These are phyloP conservation scores for Scolecobasidium constrictum DNA, from an alignment of 2,329 filamentous ascomycete species.

Conservation along the genomic window DNA sequence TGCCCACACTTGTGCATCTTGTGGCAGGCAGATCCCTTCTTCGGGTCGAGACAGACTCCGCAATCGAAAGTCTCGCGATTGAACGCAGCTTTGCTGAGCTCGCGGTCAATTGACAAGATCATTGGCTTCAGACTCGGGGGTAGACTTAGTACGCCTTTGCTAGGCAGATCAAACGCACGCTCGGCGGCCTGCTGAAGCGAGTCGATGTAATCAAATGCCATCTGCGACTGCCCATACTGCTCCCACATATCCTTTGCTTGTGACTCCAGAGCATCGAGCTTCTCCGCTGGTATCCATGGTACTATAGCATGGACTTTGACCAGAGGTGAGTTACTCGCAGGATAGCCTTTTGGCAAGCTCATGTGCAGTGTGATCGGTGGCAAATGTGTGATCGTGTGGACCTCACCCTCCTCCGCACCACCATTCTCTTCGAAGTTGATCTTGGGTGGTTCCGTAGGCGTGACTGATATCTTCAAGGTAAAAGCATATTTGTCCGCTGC, in stretches of 20 bases:
- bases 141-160: conserved; percentile 16
- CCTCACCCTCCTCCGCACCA: not conserved
- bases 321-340: conserved; percentile 38
- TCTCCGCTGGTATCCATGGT: conserved; percentile 40
- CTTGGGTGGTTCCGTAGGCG: conserved; percentile 41
- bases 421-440: conserved; percentile 21
- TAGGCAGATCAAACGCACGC: conserved; percentile 38
- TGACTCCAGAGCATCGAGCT: conserved; percentile 32
- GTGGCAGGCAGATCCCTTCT: conserved; percentile 76
- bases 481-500: conserved; percentile 35
- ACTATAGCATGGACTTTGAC: conserved; percentile 38
- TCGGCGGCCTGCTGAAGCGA: conserved; percentile 48
- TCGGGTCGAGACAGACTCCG: conserved; percentile 80
- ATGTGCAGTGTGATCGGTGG: conserved; percentile 45
- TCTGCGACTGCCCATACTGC: conserved; percentile 45
- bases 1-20: conserved; percentile 74
- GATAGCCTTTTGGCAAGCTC: conserved; percentile 44
- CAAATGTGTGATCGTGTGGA: conserved; percentile 36
- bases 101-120: conserved; percentile 68
- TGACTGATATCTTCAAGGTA: conserved; percentile 44
- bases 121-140: conserved; percentile 33
- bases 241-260: conserved; percentile 46
- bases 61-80: conserved; percentile 80
- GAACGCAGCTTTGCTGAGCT: conserved; percentile 63
- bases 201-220: conserved; percentile 50